These are phyloP conservation scores for Botryotinia narcissicola DNA, from an alignment of 2,329 filamentous ascomycete genomes.

Conservation along the genomic window DNA sequence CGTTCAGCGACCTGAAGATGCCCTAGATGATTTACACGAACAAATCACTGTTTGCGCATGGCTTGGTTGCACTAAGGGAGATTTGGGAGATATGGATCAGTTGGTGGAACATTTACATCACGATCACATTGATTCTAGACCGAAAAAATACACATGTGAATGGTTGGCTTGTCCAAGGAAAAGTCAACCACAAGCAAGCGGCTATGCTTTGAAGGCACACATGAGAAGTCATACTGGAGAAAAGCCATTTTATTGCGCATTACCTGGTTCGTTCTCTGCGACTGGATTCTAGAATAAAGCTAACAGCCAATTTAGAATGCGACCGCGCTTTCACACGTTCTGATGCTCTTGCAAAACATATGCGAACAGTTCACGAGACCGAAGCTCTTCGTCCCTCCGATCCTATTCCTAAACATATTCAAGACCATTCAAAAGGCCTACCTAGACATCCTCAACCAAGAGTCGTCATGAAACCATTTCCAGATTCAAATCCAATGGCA, in stretches of 20 bases:
- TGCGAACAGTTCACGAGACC: slow-evolving; percentile 97
- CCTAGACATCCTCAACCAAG: slow-evolving; percentile 51
- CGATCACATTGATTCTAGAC: slow-evolving; percentile 87
- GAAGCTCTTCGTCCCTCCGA: slow-evolving; percentile 83
- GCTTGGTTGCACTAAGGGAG: slow-evolving; percentile 70
- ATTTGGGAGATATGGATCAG: slow-evolving; percentile 76
- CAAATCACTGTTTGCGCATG: slow-evolving; percentile 77
- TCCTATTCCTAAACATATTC: slow-evolving; percentile 68
- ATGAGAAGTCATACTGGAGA: slow-evolving; percentile 98
- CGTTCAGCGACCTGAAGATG: slow-evolving; percentile 65
- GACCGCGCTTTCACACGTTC: slow-evolving; percentile 95
- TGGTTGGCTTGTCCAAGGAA: slow-evolving; percentile 89
- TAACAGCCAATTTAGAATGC: slow-evolving; percentile 63
- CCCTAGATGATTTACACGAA: slow-evolving; percentile 64
- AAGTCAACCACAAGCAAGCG: slow-evolving; percentile 87
- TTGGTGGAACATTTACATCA: slow-evolving; percentile 84
- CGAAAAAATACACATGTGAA: slow-evolving; percentile 98
- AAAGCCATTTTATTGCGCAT: slow-evolving; percentile 95
- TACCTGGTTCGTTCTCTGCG: slow-evolving; percentile 66
- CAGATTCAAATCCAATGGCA: slow-evolving; percentile 44
- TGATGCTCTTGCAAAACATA: slow-evolving; percentile 94
- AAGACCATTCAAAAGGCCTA: slow-evolving; percentile 40
- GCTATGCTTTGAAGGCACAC: slow-evolving; percentile 92
- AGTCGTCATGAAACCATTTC: slow-evolving; percentile 61
- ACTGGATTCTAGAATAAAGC: not conserved